Conservation (phyloP, 495 filamentous ascomycete genomes). For the Trichoderma asperelloides region DNA sequence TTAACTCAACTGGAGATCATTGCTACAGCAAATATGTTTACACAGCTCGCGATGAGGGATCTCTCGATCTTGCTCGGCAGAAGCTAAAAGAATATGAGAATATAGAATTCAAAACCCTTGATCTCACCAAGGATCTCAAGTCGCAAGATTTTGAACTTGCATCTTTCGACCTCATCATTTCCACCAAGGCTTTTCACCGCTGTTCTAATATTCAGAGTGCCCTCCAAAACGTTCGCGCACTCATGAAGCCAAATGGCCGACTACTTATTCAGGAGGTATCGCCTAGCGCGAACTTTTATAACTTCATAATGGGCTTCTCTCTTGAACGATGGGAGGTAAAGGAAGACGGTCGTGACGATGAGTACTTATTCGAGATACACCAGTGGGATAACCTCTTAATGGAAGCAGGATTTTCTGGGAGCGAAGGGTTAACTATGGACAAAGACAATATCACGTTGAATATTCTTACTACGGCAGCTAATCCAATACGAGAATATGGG, state of each 20-base stretch:
- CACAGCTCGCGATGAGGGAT: conserved; percentile 35
- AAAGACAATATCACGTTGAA: not conserved
- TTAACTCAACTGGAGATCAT: conserved; percentile 14
- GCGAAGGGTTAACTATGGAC: conserved; percentile 18
- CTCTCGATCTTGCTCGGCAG: conserved; percentile 28
- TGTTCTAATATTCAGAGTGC: conserved; percentile 28
- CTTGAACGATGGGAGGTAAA: conserved; percentile 38
- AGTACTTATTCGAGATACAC: conserved; percentile 22
- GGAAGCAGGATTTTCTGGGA: conserved; percentile 25
- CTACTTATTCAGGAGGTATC: conserved; percentile 17
- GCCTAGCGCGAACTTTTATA: conserved; percentile 25
- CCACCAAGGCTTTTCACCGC: conserved; percentile 33
- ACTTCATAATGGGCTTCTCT: conserved; percentile 25
- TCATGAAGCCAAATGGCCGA: conserved; percentile 28
- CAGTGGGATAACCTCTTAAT: conserved; percentile 27
- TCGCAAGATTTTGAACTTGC: conserved; percentile 24
- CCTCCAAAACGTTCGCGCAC: conserved; percentile 24
- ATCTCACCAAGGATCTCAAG: conserved; percentile 20
- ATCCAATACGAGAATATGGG: no score
- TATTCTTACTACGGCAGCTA: not conserved
- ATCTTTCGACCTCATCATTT: conserved; percentile 22
- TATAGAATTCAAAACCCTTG: conserved; percentile 24
- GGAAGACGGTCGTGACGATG: conserved; percentile 16
- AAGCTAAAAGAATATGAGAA: conserved; percentile 17
- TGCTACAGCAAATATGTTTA: conserved; percentile 30